Conservation (phyloP, 2,329 filamentous ascomycete species). For the Fusarium longipes region DNA sequence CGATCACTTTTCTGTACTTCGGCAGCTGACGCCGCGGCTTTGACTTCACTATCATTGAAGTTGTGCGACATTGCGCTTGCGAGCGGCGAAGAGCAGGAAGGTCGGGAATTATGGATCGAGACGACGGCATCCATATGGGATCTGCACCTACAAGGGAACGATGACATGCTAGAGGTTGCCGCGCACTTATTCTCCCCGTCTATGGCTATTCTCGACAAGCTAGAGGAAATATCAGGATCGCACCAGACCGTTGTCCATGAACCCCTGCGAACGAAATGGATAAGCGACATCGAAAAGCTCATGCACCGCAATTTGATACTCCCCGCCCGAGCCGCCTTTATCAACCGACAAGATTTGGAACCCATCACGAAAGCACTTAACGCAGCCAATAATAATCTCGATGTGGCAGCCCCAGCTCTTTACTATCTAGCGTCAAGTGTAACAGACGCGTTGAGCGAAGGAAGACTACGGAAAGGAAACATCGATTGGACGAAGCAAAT, state of each 20-base stretch:
- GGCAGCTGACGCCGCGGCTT: conserved; percentile 58
- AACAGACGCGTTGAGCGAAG: conserved; percentile 40
- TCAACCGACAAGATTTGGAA: conserved; percentile 56
- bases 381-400: conserved; percentile 51
- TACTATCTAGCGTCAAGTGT: conserved; percentile 56
- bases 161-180: conserved; percentile 62
- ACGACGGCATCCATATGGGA: conserved; percentile 63
- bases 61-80: conserved; percentile 57
- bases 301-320: conserved; percentile 64
- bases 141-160: conserved; percentile 62
- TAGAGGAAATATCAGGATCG: conserved; percentile 50
- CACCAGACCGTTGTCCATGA: conserved; percentile 22
- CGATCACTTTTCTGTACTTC: conserved; percentile 66
- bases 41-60: conserved; percentile 59
- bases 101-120: conserved; percentile 60
- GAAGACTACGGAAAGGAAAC: conserved; percentile 50
- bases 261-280: conserved; percentile 54
- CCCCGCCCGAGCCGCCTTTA: conserved; percentile 61
- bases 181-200: conserved; percentile 57
- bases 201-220: conserved; percentile 54
- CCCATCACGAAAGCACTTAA: conserved; percentile 56
- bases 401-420: conserved; percentile 56
- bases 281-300: conserved; percentile 59
- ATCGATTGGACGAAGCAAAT: conserved; percentile 54
- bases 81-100: conserved; percentile 50